phyloP scores from a whole-genome alignment of 2,329 filamentous ascomycete genomes.

The Akanthomyces muscarius region DNA sequence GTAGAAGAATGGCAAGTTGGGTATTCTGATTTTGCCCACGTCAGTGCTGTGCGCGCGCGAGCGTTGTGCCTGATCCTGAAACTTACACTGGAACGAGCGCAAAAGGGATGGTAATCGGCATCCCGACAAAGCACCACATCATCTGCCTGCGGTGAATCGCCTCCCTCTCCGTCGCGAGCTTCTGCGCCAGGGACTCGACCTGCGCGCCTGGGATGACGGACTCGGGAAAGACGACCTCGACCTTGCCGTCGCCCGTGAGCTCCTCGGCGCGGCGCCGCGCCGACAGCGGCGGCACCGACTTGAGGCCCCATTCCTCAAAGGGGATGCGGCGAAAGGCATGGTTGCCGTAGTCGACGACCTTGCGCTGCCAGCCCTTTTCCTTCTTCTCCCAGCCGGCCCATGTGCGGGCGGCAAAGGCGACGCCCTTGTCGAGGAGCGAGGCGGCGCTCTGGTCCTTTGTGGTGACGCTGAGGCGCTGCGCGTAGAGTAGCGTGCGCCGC shows the following conservation, averaged over 20 bases:
- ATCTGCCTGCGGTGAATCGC: conserved; percentile 70
- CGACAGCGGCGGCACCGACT: conserved; percentile 83
- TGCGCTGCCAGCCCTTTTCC: conserved; percentile 81
- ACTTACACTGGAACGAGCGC: conserved; percentile 81
- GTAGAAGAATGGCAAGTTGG: conserved; percentile 97
- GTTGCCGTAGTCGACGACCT: conserved; percentile 83
- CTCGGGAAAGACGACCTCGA: conserved; percentile 73
- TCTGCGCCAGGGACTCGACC: conserved; percentile 62
- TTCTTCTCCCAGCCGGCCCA: conserved; percentile 88
- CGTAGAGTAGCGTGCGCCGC: conserved; percentile 86
- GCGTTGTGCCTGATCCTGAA: background rate
- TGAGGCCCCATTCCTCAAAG: conserved; percentile 96
- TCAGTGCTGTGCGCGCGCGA: background rate
- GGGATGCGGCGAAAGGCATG: conserved; percentile 79
- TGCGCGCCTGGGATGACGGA: conserved; percentile 61
- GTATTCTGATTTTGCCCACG: conserved; percentile 54
- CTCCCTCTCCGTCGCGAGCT: conserved; percentile 76
- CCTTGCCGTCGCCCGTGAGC: conserved; percentile 56
- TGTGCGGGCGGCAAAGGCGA: conserved; percentile 65
- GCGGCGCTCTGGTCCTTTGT: conserved; percentile 43
- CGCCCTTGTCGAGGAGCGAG: conserved; percentile 63
- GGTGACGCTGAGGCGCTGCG: conserved; percentile 65
- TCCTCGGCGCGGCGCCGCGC: conserved; percentile 61
- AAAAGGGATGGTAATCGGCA: conserved; percentile 80
- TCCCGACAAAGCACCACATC: conserved; percentile 74